Evolutionary conservation across 2,329 filamentous ascomycete genomes (phyloP).

Genomic region (Venturia effusa): DNA sequence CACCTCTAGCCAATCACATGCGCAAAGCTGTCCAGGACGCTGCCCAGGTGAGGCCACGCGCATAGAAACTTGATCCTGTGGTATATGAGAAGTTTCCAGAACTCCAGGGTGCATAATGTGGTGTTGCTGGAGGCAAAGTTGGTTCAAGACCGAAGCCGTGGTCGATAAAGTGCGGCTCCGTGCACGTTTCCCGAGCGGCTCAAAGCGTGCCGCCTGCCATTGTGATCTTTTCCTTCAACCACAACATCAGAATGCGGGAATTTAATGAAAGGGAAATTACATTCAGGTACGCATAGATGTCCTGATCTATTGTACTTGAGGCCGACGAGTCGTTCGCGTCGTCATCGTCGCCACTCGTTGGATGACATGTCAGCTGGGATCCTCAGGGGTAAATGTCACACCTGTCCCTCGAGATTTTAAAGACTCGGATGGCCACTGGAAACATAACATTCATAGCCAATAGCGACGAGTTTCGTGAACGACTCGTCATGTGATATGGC

Average conservation of each 20-base stretch:
- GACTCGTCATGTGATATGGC: neutral
- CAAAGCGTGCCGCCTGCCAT: neutral
- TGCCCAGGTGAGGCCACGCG: neutral
- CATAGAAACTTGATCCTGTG: neutral
- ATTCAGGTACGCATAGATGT: neutral
- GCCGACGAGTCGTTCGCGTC: neutral
- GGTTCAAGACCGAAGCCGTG: neutral
- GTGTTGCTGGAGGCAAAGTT: neutral
- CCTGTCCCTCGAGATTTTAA: neutral
- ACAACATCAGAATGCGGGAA: neutral
- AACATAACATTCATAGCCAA: neutral
- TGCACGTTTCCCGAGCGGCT: neutral
- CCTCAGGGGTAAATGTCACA: neutral
- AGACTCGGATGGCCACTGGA: neutral
- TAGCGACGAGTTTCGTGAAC: neutral
- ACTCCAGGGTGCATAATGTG: neutral
- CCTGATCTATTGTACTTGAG: neutral
- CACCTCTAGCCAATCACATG: neutral
- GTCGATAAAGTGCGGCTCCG: slow-evolving; percentile 1
- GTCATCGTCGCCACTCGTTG: neutral
- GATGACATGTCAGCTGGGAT: neutral
- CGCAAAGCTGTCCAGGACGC: neutral
- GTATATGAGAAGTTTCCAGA: slow-evolving; percentile 1
- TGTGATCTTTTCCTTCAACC: neutral
- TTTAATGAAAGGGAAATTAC: neutral